Evolutionary conservation across 106 monocot genomes (phyloP).

Genomic region (Dendrobium officinale): DNA sequence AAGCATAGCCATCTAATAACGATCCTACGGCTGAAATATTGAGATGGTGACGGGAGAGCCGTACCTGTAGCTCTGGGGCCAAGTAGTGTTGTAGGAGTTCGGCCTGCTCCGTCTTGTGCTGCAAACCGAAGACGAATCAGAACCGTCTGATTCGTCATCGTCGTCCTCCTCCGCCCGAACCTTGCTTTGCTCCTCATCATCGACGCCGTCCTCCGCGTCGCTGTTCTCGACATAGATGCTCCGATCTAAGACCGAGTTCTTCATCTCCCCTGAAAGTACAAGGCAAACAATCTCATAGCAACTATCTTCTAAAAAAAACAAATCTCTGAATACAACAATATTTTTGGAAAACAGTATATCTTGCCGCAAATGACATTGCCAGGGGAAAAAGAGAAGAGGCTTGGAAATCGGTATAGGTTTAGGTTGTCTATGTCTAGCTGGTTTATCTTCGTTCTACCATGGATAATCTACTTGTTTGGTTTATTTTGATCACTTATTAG

Average conservation of each 20-base stretch:
- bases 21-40: neutral
- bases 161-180: neutral
- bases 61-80: conserved; percentile 92
- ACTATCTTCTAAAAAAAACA: neutral
- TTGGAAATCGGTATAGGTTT: neutral
- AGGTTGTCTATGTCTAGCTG: no score
- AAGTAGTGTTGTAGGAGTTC: conserved; percentile 51
- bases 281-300: neutral
- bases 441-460: no score
- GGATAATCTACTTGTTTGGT: no score
- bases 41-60: neutral
- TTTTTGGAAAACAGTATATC: neutral
- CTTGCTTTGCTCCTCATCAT: conserved; percentile 18
- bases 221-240: conserved; percentile 43
- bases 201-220: conserved; percentile 24
- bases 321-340: neutral
- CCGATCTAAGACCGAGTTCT: conserved; percentile 37
- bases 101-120: conserved; percentile 48
- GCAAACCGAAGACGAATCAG: conserved; percentile 32
- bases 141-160: conserved; percentile 33
- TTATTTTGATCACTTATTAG: no score
- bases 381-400: neutral
- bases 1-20: neutral
- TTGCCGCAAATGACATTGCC: neutral
- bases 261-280: conserved; percentile 18